Conservation (phyloP, 148 eudicot genomes). For the Arctostaphylos glauca region DNA sequence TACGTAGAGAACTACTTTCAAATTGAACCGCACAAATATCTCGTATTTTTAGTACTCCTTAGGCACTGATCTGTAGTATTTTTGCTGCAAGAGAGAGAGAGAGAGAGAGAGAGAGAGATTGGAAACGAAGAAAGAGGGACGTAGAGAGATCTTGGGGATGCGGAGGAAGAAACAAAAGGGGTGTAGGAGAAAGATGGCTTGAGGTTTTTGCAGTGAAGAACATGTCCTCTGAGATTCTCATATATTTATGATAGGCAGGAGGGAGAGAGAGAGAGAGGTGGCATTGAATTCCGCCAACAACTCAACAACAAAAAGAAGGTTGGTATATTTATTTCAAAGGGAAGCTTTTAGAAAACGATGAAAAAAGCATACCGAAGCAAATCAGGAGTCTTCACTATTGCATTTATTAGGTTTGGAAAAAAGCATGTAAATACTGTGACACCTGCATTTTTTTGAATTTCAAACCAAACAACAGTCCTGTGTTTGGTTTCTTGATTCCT, state of each 20-base stretch:
- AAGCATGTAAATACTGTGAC: not conserved
- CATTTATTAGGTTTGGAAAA: not conserved
- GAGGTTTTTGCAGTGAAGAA: not conserved
- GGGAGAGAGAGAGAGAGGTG: not conserved
- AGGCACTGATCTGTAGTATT: not conserved
- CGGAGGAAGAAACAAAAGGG: not conserved
- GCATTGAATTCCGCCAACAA: not conserved
- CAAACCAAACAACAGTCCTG: not conserved
- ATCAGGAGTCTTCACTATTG: not conserved
- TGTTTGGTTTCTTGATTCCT: not conserved
- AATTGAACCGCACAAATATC: constrained; percentile 17
- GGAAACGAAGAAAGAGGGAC: not conserved
- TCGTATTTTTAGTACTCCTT: not conserved
- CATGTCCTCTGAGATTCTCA: constrained; percentile 8
- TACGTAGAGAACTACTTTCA: constrained; percentile 6
- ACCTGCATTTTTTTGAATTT: not conserved
- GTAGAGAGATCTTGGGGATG: not conserved
- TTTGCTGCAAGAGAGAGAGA: not conserved
- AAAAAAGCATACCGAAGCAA: not conserved
- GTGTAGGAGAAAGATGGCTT: not conserved
- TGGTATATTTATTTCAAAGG: not conserved
- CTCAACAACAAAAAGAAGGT: not conserved
- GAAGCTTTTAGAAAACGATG: not conserved
- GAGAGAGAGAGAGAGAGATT: constrained; percentile 6
- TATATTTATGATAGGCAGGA: not conserved